Base-by-base conservation (phyloP, 495 filamentous ascomycete genomes). In the Podospora australis region DNA sequence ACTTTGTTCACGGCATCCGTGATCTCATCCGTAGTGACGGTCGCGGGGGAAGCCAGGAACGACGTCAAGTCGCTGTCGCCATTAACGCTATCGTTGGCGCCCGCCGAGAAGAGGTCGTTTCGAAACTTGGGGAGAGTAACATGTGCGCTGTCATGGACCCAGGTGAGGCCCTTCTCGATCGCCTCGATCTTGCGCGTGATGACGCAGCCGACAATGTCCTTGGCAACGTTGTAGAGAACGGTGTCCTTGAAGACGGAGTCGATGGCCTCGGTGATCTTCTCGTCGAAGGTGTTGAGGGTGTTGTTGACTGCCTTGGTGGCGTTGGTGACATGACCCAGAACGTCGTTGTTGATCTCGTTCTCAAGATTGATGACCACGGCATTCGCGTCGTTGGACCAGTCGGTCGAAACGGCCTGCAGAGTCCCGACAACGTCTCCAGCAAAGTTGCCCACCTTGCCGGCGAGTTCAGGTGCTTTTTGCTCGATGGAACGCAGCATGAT, bases 241-340 rank as follows among this genome's bases (percentile, higher is more conserved):
- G 94, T 96, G 39, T 78, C 78, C 26, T 86, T 82, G 63, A 97
- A 95, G n/a, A 86, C 84, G 0, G 65, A 63, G 54, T 87, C 86
- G 36, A 97, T 71, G 2, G 79, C 80, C 24, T 77, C 69, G 48
- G 74, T 79, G 63, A 89, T 89, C 46, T 84, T 75, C 24, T 85
- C 72, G 46, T 90, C 79, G 62, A 96, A 88, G 11, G 75, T 72
- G 53, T 88, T 91, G 20, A 98, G 79, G 0, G 92, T 97, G 49
- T 83, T 60, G 63, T 97, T 97, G 40, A 96, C 71, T 0, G 87
- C 85, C 3, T 65, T 68, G 0, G 91, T 96, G 9, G 81, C 85
- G 28, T 81, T 89, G 35, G 81, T 85, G 23, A 95, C 88, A 86
- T 90, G 95, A 49, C 89, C 86, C 50, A 96, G 81, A 35, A 98